These are phyloP conservation scores for Rhizophagus clarus DNA, from an alignment of 192 early-diverging fungal species.

Conservation along the genomic window DNA sequence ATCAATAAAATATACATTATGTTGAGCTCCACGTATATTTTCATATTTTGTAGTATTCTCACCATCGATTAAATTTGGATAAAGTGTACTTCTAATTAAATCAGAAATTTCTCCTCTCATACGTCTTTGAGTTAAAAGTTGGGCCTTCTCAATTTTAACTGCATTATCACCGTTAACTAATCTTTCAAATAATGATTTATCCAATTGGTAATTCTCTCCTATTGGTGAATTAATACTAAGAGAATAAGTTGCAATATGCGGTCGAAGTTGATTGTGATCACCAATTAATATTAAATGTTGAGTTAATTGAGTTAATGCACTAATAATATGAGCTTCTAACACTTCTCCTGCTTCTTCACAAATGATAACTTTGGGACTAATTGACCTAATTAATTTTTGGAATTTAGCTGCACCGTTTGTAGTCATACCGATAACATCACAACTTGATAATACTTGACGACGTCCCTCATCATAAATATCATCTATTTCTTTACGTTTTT, in stretches of 20 bases:
- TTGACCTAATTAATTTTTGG: constrained; percentile 30
- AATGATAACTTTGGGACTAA: constrained; percentile 54
- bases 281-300: constrained; percentile 63
- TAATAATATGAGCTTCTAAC: constrained; percentile 57
- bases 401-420: constrained; percentile 61
- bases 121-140: constrained; percentile 43
- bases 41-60: constrained; percentile 34
- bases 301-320: constrained; percentile 44
- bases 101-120: constrained; percentile 55
- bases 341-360: constrained; percentile 65
- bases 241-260: neutral
- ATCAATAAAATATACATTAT: constrained; percentile 51
- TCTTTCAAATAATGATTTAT: constrained; percentile 57
- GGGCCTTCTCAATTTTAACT: neutral
- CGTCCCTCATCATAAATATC: constrained; percentile 42
- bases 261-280: constrained; percentile 38
- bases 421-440: constrained; percentile 58
- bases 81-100: constrained; percentile 50
- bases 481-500: constrained; percentile 20
- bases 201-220: constrained; percentile 44
- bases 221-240: constrained; percentile 40
- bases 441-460: constrained; percentile 31
- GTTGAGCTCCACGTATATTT: constrained; percentile 43
- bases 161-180: constrained; percentile 22
- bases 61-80: constrained; percentile 49